These are phyloP conservation scores for Psilocybe cubensis DNA, from an alignment of 768 basidiomycete species.

Conservation along the genomic window DNA sequence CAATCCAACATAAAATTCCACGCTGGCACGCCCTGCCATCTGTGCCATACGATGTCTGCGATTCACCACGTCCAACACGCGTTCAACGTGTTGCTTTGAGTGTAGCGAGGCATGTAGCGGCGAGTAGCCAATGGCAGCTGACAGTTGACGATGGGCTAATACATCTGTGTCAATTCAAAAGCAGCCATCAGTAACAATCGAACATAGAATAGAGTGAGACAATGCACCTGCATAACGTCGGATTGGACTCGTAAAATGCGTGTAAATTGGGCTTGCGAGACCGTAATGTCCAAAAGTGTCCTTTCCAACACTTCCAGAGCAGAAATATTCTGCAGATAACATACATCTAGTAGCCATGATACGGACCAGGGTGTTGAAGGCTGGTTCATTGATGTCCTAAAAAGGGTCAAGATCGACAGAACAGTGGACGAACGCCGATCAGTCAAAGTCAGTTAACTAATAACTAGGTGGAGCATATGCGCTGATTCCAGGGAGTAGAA, in stretches of 20 bases:
- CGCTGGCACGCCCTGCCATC: slow-evolving; percentile 94
- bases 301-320: slow-evolving; percentile 88
- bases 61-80: slow-evolving; percentile 85
- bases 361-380: slow-evolving; percentile 96
- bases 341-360: slow-evolving; percentile 99
- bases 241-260: slow-evolving; percentile 98
- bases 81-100: slow-evolving; percentile 87
- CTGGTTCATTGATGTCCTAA: slow-evolving; percentile 81
- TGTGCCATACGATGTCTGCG: slow-evolving; percentile 95
- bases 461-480: too few relatives aligned
- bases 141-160: slow-evolving; percentile 89
- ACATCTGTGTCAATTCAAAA: slow-evolving; percentile 60
- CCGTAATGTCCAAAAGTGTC: slow-evolving; percentile 98
- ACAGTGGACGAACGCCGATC: background rate
- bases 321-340: slow-evolving; percentile 98
- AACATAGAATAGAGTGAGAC: background rate
- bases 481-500: too few relatives aligned
- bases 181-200: background rate
- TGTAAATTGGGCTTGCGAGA: slow-evolving; percentile 95
- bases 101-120: slow-evolving; percentile 88
- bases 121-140: slow-evolving; percentile 84
- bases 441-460: background rate
- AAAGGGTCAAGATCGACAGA: background rate
- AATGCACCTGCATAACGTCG: slow-evolving; percentile 87
- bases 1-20: slow-evolving; percentile 96